Evolutionary conservation across 2,329 filamentous ascomycete genomes (phyloP), one percentile per base, ranked within the genome.

Genomic region (Elsinoe australis): DNA sequence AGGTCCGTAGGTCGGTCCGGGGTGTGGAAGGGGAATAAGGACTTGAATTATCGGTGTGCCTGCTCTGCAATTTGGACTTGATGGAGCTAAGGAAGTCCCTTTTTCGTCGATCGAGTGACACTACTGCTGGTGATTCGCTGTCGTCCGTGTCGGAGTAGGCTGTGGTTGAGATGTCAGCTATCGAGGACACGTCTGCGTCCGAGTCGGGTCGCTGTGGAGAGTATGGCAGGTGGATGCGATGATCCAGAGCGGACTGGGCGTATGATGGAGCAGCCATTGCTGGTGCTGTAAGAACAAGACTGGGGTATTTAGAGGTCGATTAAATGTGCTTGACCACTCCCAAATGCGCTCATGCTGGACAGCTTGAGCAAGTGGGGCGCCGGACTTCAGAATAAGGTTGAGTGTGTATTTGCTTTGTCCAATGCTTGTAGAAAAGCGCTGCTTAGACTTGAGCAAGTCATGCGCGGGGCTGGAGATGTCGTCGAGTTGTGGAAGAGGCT

Each of bases 321-420:
- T n/a, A n/a, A n/a, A n/a, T n/a, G n/a, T n/a, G n/a, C n/a, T n/a
- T n/a, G n/a, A n/a, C n/a, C n/a, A n/a, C n/a, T n/a, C n/a, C n/a
- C n/a, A n/a, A n/a, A n/a, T n/a, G n/a, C n/a, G 45, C 45, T 36
- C 45, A 48, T 48, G 45, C 45, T 48, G 45, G 14, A 35, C 21
- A 14, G 45, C 45, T 17, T 24, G 39, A 26, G 28, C 39, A 31
- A 44, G 39, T 29, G 39, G 39, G 39, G 39, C 17, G 17, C 2
- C 28, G 24, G 28, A 24, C 24, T 31, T 12, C 21, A 44, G 26
- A 24, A n/a, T 29, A 26, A 19, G n/a, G n/a, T 19, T 19, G 26
- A 31, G 6, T 21, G 9, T 21, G 15, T 14, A 15, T 7, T 18
- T 44, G 21, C 12, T 15, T 15, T 28, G 36, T 14, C 28, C 36